Evolutionary conservation across 2,329 filamentous ascomycete species (phyloP), one percentile per base, ranked within the genome.

Genomic region (Epichloe coenophiala): DNA sequence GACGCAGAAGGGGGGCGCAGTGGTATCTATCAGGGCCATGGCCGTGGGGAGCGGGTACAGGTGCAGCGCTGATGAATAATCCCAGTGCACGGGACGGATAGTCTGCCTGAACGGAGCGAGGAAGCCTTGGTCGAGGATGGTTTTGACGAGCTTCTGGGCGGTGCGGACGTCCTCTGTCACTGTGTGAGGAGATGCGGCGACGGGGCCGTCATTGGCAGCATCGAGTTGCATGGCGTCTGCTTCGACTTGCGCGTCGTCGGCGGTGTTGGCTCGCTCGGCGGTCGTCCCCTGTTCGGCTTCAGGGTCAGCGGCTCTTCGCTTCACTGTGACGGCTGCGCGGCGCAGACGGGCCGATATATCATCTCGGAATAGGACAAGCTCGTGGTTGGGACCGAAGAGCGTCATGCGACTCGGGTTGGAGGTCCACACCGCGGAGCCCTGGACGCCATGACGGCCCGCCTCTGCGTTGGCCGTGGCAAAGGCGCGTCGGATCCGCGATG

Each of bases 41-140:
- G 86, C 81, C 19, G 87, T 91, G 2, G 93, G 93, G 31, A 97
- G 68, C 8, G 91, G 93, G 64, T 96, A 97, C 21, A 98, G 70
- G 50, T 88, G 84, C 56, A 97, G 67, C 3, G 85, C 72, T 5
- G 79, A 75, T 0, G 83, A 82, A 64, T 86, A 88, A 65, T 96
- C 91, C 93, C 93, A 97, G 57, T 95, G 80, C 4, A 95, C 78
- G 0, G 93, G 93, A 1, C 91, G 79, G 35, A 80, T 75, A 0
- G 80, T 70, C n/a, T 89, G 76, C 0, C 87, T 82, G 66, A 97
- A 98, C 0, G 93, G 93, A 0, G 86, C 83, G 11, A 98, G 76
- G 56, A 88, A 86, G 5, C 88, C 88, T 68, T 98, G 93, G 58
- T 95, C 90, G 7, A 98, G 76, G 9, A 98, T 65, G 0, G 91